A percentile compares a stretch with the other conserved stretches of the same genome.
These are phyloP conservation scores for Fusarium sp. DNA, from an alignment of 2,329 filamentous ascomycete genomes.

Conservation along the genomic window DNA sequence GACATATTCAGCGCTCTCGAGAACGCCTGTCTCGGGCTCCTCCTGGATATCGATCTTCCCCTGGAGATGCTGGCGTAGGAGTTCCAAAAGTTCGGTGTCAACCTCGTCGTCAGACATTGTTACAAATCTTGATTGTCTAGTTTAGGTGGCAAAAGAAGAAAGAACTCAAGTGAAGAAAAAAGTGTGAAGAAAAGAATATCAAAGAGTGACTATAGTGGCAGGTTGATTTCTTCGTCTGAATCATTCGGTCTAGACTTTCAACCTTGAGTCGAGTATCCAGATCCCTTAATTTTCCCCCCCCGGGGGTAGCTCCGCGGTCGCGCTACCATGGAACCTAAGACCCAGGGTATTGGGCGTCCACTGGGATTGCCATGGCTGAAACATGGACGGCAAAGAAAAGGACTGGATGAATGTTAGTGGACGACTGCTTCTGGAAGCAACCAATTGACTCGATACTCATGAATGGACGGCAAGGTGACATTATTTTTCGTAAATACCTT, in stretches of 20 bases:
- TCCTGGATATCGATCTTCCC: slow-evolving; percentile 65
- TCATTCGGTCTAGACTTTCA: slow-evolving; percentile 32
- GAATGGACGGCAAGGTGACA: neutral
- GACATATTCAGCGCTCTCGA: slow-evolving; percentile 85
- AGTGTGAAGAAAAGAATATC: neutral
- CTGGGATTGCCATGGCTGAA: slow-evolving; percentile 10
- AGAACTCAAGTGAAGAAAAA: neutral
- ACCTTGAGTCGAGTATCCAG: slow-evolving; percentile 16
- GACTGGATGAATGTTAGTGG: neutral
- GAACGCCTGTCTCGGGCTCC: slow-evolving; percentile 81
- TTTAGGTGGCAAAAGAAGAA: neutral
- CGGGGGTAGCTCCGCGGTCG: slow-evolving; percentile 17
- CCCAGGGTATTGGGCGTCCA: neutral
- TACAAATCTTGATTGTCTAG: neutral
- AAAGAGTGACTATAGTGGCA: slow-evolving; percentile 25
- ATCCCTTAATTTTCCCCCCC: slow-evolving; percentile 28
- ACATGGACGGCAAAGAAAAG: neutral
- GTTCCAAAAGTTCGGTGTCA: slow-evolving; percentile 86
- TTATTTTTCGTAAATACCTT: neutral
- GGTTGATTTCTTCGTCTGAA: slow-evolving; percentile 29
- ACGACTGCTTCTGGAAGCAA: neutral
- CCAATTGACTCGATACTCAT: neutral
- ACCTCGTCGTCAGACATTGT: slow-evolving; percentile 91
- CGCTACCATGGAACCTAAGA: neutral
- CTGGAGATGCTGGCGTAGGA: slow-evolving; percentile 83